These are phyloP conservation scores for Monosporozyma servazzii DNA, from an alignment of 805 yeast species.

Conservation along the genomic window DNA sequence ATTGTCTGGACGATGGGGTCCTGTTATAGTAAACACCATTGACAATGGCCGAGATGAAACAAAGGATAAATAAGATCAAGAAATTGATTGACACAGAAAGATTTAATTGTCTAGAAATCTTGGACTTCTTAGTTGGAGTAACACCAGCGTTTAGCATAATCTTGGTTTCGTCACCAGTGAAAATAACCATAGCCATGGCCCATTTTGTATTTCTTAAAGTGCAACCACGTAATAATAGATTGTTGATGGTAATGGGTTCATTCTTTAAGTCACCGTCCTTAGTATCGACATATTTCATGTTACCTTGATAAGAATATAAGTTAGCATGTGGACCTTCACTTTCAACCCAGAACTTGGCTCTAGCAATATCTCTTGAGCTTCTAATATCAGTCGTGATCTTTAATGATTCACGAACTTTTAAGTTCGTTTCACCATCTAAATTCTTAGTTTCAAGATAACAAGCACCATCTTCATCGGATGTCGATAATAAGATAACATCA, in stretches of 20 bases:
- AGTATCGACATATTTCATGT: slow-evolving; percentile 41
- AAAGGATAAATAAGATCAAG: slow-evolving; percentile 49
- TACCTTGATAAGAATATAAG: slow-evolving; percentile 69
- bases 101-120: slow-evolving; percentile 65
- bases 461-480: slow-evolving; percentile 59
- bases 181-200: slow-evolving; percentile 69
- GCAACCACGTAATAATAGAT: slow-evolving; percentile 65
- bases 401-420: slow-evolving; percentile 67
- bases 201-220: slow-evolving; percentile 73
- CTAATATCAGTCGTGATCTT: slow-evolving; percentile 47
- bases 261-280: slow-evolving; percentile 26
- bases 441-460: slow-evolving; percentile 77
- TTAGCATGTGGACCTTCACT: slow-evolving; percentile 80
- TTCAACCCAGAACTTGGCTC: slow-evolving; percentile 57
- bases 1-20: slow-evolving; percentile 43
- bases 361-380: slow-evolving; percentile 40
- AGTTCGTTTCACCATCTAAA: slow-evolving; percentile 71
- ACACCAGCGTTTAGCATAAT: slow-evolving; percentile 74
- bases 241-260: slow-evolving; percentile 64
- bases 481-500: slow-evolving; percentile 52
- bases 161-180: slow-evolving; percentile 73
- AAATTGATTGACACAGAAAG: slow-evolving; percentile 63
- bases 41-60: slow-evolving; percentile 60
- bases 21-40: slow-evolving; percentile 57
- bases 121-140: slow-evolving; percentile 69